These are phyloP conservation scores for Phlebiopsis flavidoalba DNA, from an alignment of 768 basidiomycete genomes.

Conservation along the genomic window DNA sequence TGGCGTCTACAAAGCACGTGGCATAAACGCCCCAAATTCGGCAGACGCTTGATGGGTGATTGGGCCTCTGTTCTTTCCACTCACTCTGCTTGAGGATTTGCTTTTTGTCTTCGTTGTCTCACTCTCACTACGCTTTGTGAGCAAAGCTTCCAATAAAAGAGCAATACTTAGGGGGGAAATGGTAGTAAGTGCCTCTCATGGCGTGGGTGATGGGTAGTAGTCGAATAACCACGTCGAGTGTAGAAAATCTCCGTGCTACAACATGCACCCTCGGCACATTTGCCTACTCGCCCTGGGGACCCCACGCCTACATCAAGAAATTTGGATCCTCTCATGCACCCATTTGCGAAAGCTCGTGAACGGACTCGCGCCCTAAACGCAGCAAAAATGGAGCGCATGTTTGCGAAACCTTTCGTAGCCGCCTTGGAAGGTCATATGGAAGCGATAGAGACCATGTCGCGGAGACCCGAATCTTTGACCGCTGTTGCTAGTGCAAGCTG, in stretches of 20 bases:
- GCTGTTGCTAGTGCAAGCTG: slow-evolving; percentile 89
- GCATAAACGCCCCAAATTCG: not conserved
- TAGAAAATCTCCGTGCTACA: slow-evolving; percentile 87
- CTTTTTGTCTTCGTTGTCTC: not conserved
- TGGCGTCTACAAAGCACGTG: not conserved
- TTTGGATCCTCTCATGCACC: slow-evolving; percentile 92
- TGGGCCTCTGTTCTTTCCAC: not conserved
- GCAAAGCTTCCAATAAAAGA: no score
- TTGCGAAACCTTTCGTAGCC: slow-evolving; percentile 94
- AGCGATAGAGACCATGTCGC: slow-evolving; percentile 82
- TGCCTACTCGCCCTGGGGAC: slow-evolving; percentile 73
- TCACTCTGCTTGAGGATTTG: not conserved
- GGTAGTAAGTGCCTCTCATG: not conserved
- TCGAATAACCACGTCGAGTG: not conserved
- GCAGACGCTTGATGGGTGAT: not conserved
- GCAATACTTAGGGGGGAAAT: not conserved
- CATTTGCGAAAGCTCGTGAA: slow-evolving; percentile 89
- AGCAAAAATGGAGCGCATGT: slow-evolving; percentile 94
- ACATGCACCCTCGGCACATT: slow-evolving; percentile 70
- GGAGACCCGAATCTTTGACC: slow-evolving; percentile 66
- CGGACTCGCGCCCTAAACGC: slow-evolving; percentile 92
- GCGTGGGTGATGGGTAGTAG: not conserved
- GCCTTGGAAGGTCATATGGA: slow-evolving; percentile 90
- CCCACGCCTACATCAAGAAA: slow-evolving; percentile 88
- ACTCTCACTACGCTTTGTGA: no score